A percentile compares a stretch with the other conserved stretches of the same genome.
These are phyloP conservation scores for Picea glauca DNA, from an alignment of 75 land plant genomes.

Conservation along the genomic window DNA sequence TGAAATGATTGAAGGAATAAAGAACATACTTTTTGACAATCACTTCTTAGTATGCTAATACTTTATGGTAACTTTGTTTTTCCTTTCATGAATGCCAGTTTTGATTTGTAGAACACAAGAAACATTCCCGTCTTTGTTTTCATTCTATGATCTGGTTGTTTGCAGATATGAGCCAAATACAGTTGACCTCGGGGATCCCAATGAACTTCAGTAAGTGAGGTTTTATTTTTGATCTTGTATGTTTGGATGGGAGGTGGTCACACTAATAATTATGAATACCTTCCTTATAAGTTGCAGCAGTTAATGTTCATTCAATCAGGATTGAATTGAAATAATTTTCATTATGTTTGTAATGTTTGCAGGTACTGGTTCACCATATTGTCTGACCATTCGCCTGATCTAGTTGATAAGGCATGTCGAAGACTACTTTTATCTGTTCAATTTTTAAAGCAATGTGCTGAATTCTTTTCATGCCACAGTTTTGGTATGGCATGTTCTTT, in stretches of 20 bases:
- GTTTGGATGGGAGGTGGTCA: neutral
- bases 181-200: slow-evolving; percentile 64
- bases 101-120: neutral
- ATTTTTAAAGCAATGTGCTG: neutral
- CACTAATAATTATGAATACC: neutral
- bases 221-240: neutral
- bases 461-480: neutral
- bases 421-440: neutral
- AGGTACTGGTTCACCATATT: slow-evolving; percentile 94
- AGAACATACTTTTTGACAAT: neutral
- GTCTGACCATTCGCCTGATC: slow-evolving; percentile 80
- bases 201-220: slow-evolving; percentile 17
- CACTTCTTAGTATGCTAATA: neutral
- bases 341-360: neutral
- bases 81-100: neutral
- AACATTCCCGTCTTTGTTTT: neutral
- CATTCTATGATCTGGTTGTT: neutral
- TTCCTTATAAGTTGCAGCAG: neutral
- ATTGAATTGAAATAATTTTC: neutral
- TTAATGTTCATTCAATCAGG: neutral
- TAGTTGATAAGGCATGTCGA: slow-evolving; percentile 82
- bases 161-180: slow-evolving; percentile 98
- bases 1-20: neutral
- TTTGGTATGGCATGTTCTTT: neutral
- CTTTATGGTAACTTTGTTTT: neutral